Evolutionary conservation across 768 basidiomycete species (phyloP), one percentile per base, ranked within the genome.

Genomic region (Saitozyma podzolica): DNA sequence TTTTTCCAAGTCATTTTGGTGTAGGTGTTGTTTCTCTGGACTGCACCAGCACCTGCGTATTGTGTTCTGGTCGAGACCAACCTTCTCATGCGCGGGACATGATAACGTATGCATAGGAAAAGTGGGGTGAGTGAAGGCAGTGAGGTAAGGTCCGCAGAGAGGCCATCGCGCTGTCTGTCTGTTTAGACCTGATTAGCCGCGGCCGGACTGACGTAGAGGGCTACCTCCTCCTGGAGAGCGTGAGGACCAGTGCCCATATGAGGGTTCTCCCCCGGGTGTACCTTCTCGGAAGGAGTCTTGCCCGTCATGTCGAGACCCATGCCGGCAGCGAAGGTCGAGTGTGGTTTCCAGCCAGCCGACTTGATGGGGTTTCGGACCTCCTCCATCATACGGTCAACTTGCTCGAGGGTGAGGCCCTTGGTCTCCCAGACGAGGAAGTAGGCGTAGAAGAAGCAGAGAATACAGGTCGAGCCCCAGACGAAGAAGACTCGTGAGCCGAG

Each of bases 341-440:
- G 75, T 13, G 80, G 80, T 11, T 61, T 63, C 80, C 80, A 81
- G 50, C 67, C 69, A 53, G 75, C 63, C 9, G 80, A 80, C 19
- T 62, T 68, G 48, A 74, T 62, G 47, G 72, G 72, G 20, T 51
- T 57, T 39, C 63, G 52, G 37, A 54, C 54, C 58, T 74, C 73
- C 54, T 71, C 70, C 73, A 74, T 74, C 70, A 74, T 71, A 11
- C 72, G 56, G 64, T 74, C 73, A 43, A 71, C 66, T 58, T 74
- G 73, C 59, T 74, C 73, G 41, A 76, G 68, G 58, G 85, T 85
- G 19, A 91, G 83, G 10, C 89, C 89, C 75, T 86, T 90, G 20
- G 88, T 91, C 82, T 92, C 91, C 19, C 90, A 90, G 52, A 92
- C 85, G 75, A 86, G 85, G 58, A 90, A 78, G 76, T 86, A 89